Evolutionary conservation across 495 filamentous ascomycete species (phyloP), one percentile per base, ranked within the genome.

Genomic region (Xylaria telfairii): DNA sequence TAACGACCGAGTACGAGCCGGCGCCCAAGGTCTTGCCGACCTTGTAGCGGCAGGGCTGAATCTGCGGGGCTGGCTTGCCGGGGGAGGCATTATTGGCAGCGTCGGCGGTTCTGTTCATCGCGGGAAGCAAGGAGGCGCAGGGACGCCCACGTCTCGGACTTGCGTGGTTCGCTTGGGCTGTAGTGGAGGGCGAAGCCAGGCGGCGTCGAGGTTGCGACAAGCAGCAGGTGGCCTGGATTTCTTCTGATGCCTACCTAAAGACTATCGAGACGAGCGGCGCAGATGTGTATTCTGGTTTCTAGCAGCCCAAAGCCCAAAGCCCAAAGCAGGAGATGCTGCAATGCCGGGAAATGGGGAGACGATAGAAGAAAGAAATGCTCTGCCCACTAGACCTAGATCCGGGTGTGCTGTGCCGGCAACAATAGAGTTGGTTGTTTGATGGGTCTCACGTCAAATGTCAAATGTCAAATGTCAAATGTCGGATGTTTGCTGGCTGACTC

Each of bases 1-100:
- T 98, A n/a, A 99, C 96, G 68, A 98, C 96, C 56, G 95, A 98
- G 83, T 99, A 99, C 53, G 93, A 96, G 69, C 96, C 96, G 5
- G 96, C 94, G 67, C 96, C 96, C 39, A 99, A 84, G 10, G 96
- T 98, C 87, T 98, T 99, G 70, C 96, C 96, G 1, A 97, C 98
- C 84, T 98, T 99, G 87, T 99, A 99, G 66, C 96, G 79, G 70
- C 87, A 88, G 64, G 87, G 85, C 70, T 88, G 87, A 73, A 88
- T 79, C 70, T 83, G 80, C 2, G 84, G 83, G 66, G 75, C 76
- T 53, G 77, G 73, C 63, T n/a, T 64, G 61, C 75, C 74, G 32
- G 76, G 72, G 49, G 73, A 74, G 71, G 71, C 74, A 47, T 74
- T 75, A 57, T 71, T 77, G 69, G 74, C 75, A 39, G 69, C 67